Conservation (phyloP, 73 alveolate genomes). For the Halteria grandinella region DNA sequence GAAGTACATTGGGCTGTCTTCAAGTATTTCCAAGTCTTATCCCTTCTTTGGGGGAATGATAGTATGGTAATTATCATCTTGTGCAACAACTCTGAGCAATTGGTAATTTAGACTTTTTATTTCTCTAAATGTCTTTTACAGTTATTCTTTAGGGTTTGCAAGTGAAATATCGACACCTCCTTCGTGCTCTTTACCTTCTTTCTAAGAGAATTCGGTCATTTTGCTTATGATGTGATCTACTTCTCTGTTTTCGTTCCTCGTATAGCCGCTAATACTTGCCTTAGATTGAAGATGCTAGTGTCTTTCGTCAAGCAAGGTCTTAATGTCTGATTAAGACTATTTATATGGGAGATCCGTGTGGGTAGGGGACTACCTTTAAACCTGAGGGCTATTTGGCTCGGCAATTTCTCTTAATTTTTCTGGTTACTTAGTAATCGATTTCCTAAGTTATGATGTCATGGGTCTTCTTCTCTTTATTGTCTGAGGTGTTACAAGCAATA, state of each 20-base stretch:
- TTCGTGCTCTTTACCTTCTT: not conserved
- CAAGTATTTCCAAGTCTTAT: conserved; percentile 15
- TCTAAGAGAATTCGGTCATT: not conserved
- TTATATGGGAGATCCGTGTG: too few relatives aligned
- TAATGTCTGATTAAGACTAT: too few relatives aligned
- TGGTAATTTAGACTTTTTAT: conserved; percentile 18
- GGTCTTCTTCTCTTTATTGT: too few relatives aligned
- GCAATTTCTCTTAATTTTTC: too few relatives aligned
- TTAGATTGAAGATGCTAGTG: too few relatives aligned
- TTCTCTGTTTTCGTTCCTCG: conserved; percentile 9
- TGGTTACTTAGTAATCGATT: too few relatives aligned
- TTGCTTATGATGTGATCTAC: not conserved
- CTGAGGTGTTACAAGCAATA: too few relatives aligned
- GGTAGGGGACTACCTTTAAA: too few relatives aligned
- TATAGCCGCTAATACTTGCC: conserved; percentile 1
- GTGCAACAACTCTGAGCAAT: conserved; percentile 10
- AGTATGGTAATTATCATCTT: conserved; percentile 23
- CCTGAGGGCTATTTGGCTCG: too few relatives aligned
- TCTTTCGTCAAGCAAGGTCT: too few relatives aligned
- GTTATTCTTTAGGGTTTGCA: conserved; percentile 22
- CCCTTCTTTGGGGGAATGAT: not conserved
- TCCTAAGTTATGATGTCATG: too few relatives aligned
- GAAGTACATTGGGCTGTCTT: conserved; percentile 14
- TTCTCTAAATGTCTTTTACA: conserved; percentile 33
- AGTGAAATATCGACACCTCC: not conserved